phyloP scores from a whole-genome alignment of 371 early-diverging fungal species.

The Massospora cicadina region DNA sequence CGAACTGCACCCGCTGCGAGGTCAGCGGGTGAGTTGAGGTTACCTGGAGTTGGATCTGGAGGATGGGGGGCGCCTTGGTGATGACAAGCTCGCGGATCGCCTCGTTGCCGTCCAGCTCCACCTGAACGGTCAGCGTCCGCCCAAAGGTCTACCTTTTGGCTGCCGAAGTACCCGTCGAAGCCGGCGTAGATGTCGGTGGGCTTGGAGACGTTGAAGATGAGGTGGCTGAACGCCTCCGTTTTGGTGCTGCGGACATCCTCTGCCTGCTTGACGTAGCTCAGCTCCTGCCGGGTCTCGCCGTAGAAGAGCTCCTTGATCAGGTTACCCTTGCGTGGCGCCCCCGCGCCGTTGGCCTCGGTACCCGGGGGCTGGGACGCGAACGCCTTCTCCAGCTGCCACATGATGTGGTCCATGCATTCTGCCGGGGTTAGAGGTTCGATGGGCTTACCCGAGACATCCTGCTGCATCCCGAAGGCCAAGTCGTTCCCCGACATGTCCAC shows the following conservation, averaged over 20 bases:
- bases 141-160: slow-evolving; percentile 23
- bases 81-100: slow-evolving; percentile 32
- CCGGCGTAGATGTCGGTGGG: slow-evolving; percentile 35
- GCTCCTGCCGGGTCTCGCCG: slow-evolving; percentile 37
- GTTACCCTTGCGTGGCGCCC: neutral
- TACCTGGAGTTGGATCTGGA: slow-evolving; percentile 35
- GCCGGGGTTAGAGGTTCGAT: slow-evolving; percentile 9
- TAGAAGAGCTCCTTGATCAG: slow-evolving; percentile 23
- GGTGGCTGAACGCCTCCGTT: slow-evolving; percentile 41
- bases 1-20: slow-evolving; percentile 36
- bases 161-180: slow-evolving; percentile 38
- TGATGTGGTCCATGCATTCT: slow-evolving; percentile 56
- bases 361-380: slow-evolving; percentile 17
- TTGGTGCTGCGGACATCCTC: slow-evolving; percentile 22
- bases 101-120: slow-evolving; percentile 13
- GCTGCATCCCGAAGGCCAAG: slow-evolving; percentile 42
- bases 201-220: slow-evolving; percentile 36
- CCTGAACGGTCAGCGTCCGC: neutral
- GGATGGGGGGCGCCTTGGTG: slow-evolving; percentile 31
- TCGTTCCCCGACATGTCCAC: slow-evolving; percentile 10
- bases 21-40: slow-evolving; percentile 17
- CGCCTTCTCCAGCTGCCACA: slow-evolving; percentile 38
- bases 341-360: neutral
- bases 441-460: slow-evolving; percentile 26
- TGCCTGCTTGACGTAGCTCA: slow-evolving; percentile 23